Evolutionary conservation across 2,329 filamentous ascomycete genomes (phyloP).

Genomic region (Phialophora tarda): DNA sequence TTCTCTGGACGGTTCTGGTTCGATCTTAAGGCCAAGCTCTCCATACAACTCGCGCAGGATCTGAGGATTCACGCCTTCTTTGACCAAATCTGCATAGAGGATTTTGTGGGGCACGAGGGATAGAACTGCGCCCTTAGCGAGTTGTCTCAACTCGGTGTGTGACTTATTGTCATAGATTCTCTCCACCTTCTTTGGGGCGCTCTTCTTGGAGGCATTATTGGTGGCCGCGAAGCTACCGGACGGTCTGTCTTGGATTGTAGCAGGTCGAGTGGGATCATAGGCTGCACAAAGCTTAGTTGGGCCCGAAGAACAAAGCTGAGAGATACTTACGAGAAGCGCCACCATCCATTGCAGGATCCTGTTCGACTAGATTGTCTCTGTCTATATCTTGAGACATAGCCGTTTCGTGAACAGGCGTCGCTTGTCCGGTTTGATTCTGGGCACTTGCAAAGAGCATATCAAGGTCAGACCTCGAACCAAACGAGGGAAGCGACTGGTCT

Average conservation of each 20-base stretch:
- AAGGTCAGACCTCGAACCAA: slow-evolving; percentile 34
- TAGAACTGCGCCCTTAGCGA: slow-evolving; percentile 70
- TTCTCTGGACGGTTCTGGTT: slow-evolving; percentile 10
- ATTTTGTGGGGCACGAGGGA: slow-evolving; percentile 68
- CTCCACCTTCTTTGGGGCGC: slow-evolving; percentile 15
- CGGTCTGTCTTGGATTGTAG: slow-evolving; percentile 21
- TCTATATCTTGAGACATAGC: not conserved
- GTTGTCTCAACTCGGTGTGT: slow-evolving; percentile 48
- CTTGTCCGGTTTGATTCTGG: slow-evolving; percentile 18
- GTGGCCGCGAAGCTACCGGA: slow-evolving; percentile 15
- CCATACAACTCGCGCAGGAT: slow-evolving; percentile 70
- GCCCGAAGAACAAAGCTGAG: not conserved
- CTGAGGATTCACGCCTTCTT: slow-evolving; percentile 71
- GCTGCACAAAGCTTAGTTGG: slow-evolving; percentile 20
- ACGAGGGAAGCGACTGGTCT: slow-evolving; percentile 34
- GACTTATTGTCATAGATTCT: slow-evolving; percentile 41
- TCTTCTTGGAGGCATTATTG: slow-evolving; percentile 2
- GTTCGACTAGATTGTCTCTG: slow-evolving; percentile 2
- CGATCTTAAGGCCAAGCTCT: slow-evolving; percentile 66
- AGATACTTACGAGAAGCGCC: slow-evolving; percentile 31
- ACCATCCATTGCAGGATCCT: slow-evolving; percentile 20
- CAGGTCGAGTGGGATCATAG: slow-evolving; percentile 34
- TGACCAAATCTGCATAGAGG: slow-evolving; percentile 73
- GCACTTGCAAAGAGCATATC: slow-evolving; percentile 32
- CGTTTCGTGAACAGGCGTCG: not conserved